These are phyloP conservation scores for Naumovozyma castellii DNA, from an alignment of 805 yeast genomes.

Conservation along the genomic window DNA sequence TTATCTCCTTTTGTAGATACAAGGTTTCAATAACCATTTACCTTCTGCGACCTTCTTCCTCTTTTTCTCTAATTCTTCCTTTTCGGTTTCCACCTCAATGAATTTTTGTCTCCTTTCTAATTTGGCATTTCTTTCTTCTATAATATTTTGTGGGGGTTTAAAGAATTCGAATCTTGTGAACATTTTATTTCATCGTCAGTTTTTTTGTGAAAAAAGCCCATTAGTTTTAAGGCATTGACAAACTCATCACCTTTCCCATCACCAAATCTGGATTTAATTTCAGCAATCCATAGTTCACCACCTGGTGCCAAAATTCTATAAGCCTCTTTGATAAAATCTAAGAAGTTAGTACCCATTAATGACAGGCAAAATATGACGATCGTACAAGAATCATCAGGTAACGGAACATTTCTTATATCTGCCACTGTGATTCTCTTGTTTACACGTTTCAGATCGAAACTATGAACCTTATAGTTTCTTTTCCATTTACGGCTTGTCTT, in stretches of 20 bases:
- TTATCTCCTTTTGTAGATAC: constrained; percentile 84
- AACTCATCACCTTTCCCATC: constrained; percentile 75
- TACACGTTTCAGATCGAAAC: constrained; percentile 85
- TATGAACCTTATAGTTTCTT: constrained; percentile 53
- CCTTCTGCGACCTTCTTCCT: constrained; percentile 60
- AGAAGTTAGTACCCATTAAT: constrained; percentile 92
- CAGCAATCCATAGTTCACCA: constrained; percentile 97
- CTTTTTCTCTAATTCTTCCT: constrained; percentile 48
- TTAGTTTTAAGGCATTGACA: constrained; percentile 60
- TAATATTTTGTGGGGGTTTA: constrained; percentile 66
- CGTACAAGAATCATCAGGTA: constrained; percentile 67
- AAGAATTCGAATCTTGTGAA: constrained; percentile 90
- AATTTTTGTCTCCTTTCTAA: constrained; percentile 56
- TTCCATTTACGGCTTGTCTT: constrained; percentile 29
- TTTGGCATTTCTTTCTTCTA: constrained; percentile 53
- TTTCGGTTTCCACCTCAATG: constrained; percentile 58
- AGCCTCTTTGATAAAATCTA: constrained; percentile 88
- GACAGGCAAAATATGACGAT: constrained; percentile 91
- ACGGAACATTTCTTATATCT: constrained; percentile 84
- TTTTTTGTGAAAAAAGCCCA: constrained; percentile 79
- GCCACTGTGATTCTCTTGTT: constrained; percentile 93
- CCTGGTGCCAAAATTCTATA: constrained; percentile 76
- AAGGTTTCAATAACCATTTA: constrained; percentile 86
- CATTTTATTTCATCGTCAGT: constrained; percentile 90
- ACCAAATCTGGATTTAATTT: constrained; percentile 82